These are phyloP conservation scores for Ascochyta koolunga DNA, from an alignment of 2,329 filamentous ascomycete species.

Conservation along the genomic window DNA sequence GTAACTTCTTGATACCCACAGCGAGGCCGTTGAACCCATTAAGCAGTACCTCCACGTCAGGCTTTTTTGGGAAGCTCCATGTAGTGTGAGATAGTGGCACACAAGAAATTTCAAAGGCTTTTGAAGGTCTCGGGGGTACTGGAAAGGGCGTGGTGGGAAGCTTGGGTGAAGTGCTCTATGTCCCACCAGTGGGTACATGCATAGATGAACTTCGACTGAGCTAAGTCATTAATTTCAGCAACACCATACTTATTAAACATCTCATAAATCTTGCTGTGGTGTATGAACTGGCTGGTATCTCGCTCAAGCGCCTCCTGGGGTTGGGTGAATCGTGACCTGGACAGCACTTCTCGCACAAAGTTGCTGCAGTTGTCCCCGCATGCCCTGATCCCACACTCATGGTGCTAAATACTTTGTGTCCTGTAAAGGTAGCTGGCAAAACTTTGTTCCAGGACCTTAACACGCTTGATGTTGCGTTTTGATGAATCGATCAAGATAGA, in stretches of 20 bases:
- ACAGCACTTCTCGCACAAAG: no score
- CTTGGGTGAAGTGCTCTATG: conserved; percentile 25
- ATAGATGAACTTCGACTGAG: not conserved
- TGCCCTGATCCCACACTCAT: no score
- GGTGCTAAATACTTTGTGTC: no score
- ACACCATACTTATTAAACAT: conserved; percentile 15
- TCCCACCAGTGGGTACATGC: conserved; percentile 24
- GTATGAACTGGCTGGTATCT: no score
- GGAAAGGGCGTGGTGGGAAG: conserved; percentile 32
- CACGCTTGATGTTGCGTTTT: no score
- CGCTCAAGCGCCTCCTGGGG: no score
- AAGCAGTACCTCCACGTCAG: conserved; percentile 13
- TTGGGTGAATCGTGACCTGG: no score
- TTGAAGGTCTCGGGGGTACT: conserved; percentile 36
- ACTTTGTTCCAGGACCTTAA: no score
- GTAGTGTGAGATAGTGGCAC: conserved; percentile 31
- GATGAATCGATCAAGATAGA: no score
- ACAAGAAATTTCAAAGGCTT: conserved; percentile 38
- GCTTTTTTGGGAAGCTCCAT: conserved; percentile 13
- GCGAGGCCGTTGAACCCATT: conserved; percentile 1
- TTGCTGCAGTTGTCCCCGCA: no score
- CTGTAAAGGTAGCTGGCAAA: no score
- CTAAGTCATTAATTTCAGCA: conserved; percentile 1
- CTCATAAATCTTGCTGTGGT: conserved; percentile 5
- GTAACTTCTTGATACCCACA: not conserved